A percentile compares a stretch with the other conserved stretches of the same genome.
These are phyloP conservation scores for Pontederia paniculata DNA, from an alignment of 176 grass and related monocot genomes.

Conservation along the genomic window DNA sequence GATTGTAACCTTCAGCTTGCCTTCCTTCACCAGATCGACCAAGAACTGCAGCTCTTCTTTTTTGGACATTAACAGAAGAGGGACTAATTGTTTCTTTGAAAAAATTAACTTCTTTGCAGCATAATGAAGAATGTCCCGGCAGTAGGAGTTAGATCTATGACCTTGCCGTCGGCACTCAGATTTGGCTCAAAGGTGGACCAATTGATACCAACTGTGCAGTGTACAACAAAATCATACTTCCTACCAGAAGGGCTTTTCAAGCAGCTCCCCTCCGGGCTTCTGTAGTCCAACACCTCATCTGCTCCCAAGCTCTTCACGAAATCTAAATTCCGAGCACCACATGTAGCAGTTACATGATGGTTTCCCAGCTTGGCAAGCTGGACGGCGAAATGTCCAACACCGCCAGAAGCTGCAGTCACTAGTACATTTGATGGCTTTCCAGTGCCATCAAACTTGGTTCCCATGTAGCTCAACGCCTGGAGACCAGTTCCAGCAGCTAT, in stretches of 20 bases:
- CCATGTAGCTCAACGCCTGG: conserved; percentile 20
- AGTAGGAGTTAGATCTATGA: neutral
- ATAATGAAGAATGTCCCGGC: neutral
- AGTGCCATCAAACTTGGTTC: conserved; percentile 35
- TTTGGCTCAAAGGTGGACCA: conserved; percentile 14
- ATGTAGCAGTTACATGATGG: conserved; percentile 3
- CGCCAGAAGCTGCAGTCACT: conserved; percentile 2
- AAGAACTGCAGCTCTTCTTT: conserved; percentile 1
- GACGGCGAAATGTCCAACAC: neutral
- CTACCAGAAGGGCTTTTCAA: conserved; percentile 7
- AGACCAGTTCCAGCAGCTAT: conserved; percentile 30
- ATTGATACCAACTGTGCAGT: neutral
- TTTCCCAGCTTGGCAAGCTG: conserved; percentile 10
- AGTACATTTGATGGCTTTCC: conserved; percentile 14
- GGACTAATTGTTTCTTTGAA: conserved; percentile 9
- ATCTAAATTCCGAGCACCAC: neutral
- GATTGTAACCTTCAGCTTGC: conserved; percentile 3
- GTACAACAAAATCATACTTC: conserved; percentile 6
- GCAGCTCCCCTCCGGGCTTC: neutral
- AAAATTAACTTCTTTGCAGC: conserved; percentile 2
- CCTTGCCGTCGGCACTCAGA: conserved; percentile 1
- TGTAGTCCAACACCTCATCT: conserved; percentile 6
- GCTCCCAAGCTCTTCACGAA: conserved; percentile 9
- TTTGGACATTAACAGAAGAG: neutral
- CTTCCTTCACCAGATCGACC: conserved; percentile 15